Percentiles rank a stretch among this genome's conserved stretches.
These are phyloP conservation scores for Oxyria digyna DNA, from an alignment of 148 eudicot genomes.

Conservation along the genomic window DNA sequence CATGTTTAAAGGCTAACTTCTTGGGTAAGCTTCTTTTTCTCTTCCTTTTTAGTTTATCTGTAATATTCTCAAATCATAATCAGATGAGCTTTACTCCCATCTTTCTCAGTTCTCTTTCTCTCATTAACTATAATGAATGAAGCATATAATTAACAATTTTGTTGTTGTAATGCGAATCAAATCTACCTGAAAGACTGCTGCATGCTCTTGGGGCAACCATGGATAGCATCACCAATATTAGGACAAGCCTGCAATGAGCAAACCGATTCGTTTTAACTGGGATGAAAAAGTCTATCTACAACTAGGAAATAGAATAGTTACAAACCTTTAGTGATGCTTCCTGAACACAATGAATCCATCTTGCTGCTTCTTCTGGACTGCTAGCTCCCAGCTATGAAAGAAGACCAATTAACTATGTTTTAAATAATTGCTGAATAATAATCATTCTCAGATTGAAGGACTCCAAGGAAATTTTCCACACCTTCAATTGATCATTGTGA, in stretches of 20 bases:
- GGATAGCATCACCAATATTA: slow-evolving; percentile 13
- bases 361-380: slow-evolving; percentile 65
- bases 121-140: background rate
- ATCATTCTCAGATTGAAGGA: background rate
- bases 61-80: no score
- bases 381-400: slow-evolving; percentile 48
- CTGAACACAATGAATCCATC: slow-evolving; percentile 52
- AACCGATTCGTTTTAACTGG: background rate
- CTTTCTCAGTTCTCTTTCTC: no score
- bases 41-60: no score
- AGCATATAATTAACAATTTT: background rate
- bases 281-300: background rate
- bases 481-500: slow-evolving; percentile 54
- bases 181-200: slow-evolving; percentile 39
- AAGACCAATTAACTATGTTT: background rate
- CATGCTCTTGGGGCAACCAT: slow-evolving; percentile 20
- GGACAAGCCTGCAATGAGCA: slow-evolving; percentile 21
- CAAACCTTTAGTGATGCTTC: slow-evolving; percentile 41
- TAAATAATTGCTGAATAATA: background rate
- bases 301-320: background rate
- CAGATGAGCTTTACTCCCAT: no score
- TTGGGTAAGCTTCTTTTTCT: no score
- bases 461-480: slow-evolving; percentile 11
- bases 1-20: no score
- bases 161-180: background rate